Percentiles rank a stretch among this genome's conserved stretches.
Evolutionary conservation across 2,329 filamentous ascomycete genomes (phyloP).

Genomic region (Gnomoniopsis smithogilvyi): DNA sequence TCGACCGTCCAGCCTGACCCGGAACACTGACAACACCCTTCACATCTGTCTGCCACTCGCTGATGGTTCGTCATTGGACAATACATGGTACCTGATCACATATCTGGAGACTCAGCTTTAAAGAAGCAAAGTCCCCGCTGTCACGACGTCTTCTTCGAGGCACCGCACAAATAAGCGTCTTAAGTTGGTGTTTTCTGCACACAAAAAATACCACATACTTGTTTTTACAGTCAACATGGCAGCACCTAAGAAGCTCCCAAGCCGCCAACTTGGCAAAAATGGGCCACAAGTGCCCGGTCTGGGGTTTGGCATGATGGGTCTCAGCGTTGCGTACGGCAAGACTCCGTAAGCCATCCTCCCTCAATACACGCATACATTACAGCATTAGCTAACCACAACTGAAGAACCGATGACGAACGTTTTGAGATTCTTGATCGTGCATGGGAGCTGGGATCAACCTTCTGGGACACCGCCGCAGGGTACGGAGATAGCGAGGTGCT

Average conservation of each 20-base stretch:
- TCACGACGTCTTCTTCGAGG: too few relatives aligned
- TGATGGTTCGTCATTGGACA: too few relatives aligned
- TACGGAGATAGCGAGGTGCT: slow-evolving; percentile 48
- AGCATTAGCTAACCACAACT: background rate
- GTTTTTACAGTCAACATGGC: slow-evolving; percentile 4
- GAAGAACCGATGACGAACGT: slow-evolving; percentile 45
- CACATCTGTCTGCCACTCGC: too few relatives aligned
- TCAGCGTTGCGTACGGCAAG: slow-evolving; percentile 22
- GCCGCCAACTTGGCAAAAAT: slow-evolving; percentile 21
- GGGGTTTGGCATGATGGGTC: slow-evolving; percentile 27
- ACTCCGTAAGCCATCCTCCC: slow-evolving; percentile 9
- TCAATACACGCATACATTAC: too few relatives aligned
- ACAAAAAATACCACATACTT: too few relatives aligned
- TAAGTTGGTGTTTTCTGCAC: too few relatives aligned
- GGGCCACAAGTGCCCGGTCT: slow-evolving; percentile 24
- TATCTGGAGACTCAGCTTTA: too few relatives aligned
- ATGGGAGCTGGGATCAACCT: slow-evolving; percentile 45
- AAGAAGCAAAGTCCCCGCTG: too few relatives aligned
- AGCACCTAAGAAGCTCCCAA: slow-evolving; percentile 3
- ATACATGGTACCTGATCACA: too few relatives aligned
- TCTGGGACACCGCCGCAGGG: slow-evolving; percentile 48
- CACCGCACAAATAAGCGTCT: too few relatives aligned
- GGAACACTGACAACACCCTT: too few relatives aligned
- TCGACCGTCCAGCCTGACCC: too few relatives aligned
- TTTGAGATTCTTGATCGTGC: slow-evolving; percentile 48